These are phyloP conservation scores for Barbatosphaeria neglecta DNA, from an alignment of 495 filamentous ascomycete genomes.

Conservation along the genomic window DNA sequence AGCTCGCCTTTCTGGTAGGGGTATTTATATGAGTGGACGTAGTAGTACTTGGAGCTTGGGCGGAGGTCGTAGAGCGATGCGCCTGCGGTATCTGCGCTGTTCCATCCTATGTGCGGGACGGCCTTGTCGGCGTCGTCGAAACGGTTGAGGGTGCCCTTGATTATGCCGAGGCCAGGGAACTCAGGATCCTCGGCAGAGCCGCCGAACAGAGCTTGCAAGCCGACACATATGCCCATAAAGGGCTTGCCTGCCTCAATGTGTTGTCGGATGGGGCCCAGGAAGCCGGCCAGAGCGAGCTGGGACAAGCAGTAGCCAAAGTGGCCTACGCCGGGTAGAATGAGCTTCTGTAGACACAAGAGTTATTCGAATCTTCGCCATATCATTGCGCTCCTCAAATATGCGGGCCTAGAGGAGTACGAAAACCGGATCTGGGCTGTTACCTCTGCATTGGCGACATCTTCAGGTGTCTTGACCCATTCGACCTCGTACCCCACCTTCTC, in stretches of 20 bases:
- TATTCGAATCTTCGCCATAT: neutral
- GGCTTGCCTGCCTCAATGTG: slow-evolving; percentile 83
- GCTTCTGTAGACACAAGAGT: slow-evolving; percentile 39
- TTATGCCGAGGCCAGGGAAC: slow-evolving; percentile 60
- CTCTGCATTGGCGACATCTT: slow-evolving; percentile 74
- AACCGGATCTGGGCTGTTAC: no score
- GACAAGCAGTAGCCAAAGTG: slow-evolving; percentile 94
- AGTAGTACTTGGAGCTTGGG: slow-evolving; percentile 88
- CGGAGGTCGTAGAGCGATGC: slow-evolving; percentile 60
- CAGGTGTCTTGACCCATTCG: slow-evolving; percentile 79
- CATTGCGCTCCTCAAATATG: neutral
- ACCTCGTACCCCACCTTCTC: slow-evolving; percentile 87
- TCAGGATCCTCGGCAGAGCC: slow-evolving; percentile 66
- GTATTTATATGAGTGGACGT: slow-evolving; percentile 89
- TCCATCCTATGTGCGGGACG: slow-evolving; percentile 98
- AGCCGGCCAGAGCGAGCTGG: slow-evolving; percentile 68
- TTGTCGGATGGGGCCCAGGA: slow-evolving; percentile 61
- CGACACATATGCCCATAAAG: slow-evolving; percentile 97
- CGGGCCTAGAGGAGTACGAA: no score
- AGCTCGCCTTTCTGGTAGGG: slow-evolving; percentile 59
- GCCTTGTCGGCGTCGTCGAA: slow-evolving; percentile 72
- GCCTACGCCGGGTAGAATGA: slow-evolving; percentile 92
- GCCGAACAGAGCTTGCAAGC: slow-evolving; percentile 79
- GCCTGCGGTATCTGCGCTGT: slow-evolving; percentile 52
- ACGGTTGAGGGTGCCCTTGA: slow-evolving; percentile 57